Evolutionary conservation across 106 monocot species (phyloP), one percentile per base, ranked within the genome.

Genomic region (Acorus calamus): DNA sequence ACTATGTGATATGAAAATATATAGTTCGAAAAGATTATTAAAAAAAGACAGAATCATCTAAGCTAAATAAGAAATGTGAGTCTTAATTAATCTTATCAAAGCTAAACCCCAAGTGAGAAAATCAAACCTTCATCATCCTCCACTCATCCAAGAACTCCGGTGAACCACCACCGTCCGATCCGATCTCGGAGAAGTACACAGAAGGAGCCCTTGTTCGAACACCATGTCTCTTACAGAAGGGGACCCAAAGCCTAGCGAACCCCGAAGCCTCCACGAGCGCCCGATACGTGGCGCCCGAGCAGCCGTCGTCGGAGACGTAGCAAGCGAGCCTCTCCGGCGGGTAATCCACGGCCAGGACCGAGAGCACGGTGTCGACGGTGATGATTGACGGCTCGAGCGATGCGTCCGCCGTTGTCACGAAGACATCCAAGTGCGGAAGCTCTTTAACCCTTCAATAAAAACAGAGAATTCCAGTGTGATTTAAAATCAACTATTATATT

Each of bases 261-360:
- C 75, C 64, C 0, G 77, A 59, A 56, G 74, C 74, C 57, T 89
- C 79, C 3, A 66, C 48, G 3, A 89, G 61, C 0, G 89, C 69
- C 45, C 66, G 74, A 59, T 57, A 82, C 2, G 89, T 89, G 62
- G 79, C 6, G 3, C 74, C 69, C 44, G 89, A 79, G 8, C 71
- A 67, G 14, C 71, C 85, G 41, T 89, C 89, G 59, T 89, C 85
- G 2, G 89, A 89, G n/a, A 85, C 79, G 62, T 89, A 89, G 67
- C 84, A 79, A 9, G 89, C 79, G n/a, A 85, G 59, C 53, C 77
- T 79, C 13, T 72, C 10, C 10, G 53, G 52, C 3, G 85, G 85
- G 47, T 90, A 90, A 10, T 86, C 83, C 3, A 73, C 71, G n/a
- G 89, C 71, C 45, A 90, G 52, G 53, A 86, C 5, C 2, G 89